phyloP scores from a whole-genome alignment of 2,329 filamentous ascomycete species.

The Ramularia endophylla region DNA sequence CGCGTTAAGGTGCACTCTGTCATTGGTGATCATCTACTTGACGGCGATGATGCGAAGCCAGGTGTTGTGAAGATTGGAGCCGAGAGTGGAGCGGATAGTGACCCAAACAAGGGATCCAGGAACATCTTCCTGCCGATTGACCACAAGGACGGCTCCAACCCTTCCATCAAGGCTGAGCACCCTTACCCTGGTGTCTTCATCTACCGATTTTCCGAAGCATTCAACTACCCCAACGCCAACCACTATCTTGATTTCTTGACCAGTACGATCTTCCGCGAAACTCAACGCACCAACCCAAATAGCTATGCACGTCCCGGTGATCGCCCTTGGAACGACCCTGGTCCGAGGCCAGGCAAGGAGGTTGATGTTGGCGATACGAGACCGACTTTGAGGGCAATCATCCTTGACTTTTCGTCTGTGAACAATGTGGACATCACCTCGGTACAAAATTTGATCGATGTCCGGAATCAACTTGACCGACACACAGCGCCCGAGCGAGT shows the following conservation, averaged over 20 bases:
- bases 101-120: slow-evolving; percentile 51
- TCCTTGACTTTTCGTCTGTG: slow-evolving; percentile 88
- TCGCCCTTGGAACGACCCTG: slow-evolving; percentile 92
- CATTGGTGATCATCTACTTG: slow-evolving; percentile 65
- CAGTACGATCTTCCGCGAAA: slow-evolving; percentile 48
- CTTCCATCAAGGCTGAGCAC: slow-evolving; percentile 67
- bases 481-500: slow-evolving; percentile 76
- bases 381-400: slow-evolving; percentile 77
- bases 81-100: slow-evolving; percentile 31
- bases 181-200: slow-evolving; percentile 94
- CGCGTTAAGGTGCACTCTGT: slow-evolving; percentile 79
- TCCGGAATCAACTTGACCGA: slow-evolving; percentile 85
- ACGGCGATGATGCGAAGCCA: slow-evolving; percentile 49
- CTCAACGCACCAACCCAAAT: slow-evolving; percentile 68
- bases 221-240: slow-evolving; percentile 93
- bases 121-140: slow-evolving; percentile 84
- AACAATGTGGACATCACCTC: slow-evolving; percentile 94
- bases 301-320: slow-evolving; percentile 58
- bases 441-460: slow-evolving; percentile 85
- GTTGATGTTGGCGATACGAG: slow-evolving; percentile 44
- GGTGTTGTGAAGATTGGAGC: slow-evolving; percentile 24
- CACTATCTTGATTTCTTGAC: slow-evolving; percentile 70
- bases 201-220: slow-evolving; percentile 89
- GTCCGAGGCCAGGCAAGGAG: slow-evolving; percentile 55
- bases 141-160: slow-evolving; percentile 87